phyloP scores from a whole-genome alignment of 179 eudicot genomes.

The Beta macrorhiza region DNA sequence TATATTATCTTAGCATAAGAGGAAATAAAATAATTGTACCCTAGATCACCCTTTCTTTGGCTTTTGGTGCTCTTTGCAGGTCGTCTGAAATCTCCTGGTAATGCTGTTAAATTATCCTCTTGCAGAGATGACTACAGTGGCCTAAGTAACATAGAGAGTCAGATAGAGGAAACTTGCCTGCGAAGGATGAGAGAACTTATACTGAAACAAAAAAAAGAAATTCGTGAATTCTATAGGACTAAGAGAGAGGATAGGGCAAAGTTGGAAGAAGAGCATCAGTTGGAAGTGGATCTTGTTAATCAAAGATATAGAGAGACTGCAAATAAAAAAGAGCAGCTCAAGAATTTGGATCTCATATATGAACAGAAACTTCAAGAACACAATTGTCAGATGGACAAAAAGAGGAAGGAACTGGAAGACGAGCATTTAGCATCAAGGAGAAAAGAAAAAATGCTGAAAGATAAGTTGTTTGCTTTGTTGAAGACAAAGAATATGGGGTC shows the following conservation, averaged over 20 bases:
- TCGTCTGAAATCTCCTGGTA: conserved; percentile 3
- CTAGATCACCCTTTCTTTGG: not conserved
- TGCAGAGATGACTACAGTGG: conserved; percentile 10
- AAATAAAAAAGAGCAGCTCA: conserved; percentile 19
- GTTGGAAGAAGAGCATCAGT: conserved; percentile 30
- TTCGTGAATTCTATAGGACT: conserved; percentile 25
- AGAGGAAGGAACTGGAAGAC: conserved; percentile 23
- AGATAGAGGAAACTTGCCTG: conserved; percentile 20
- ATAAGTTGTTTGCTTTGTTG: not conserved
- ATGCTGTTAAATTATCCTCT: conserved; percentile 11
- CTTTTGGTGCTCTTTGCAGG: conserved; percentile 19
- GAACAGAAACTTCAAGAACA: conserved; percentile 21
- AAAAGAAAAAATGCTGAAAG: conserved; percentile 25
- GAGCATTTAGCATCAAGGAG: conserved; percentile 25
- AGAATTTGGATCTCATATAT: conserved; percentile 27
- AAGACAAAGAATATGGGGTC: not conserved
- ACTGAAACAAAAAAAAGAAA: conserved; percentile 28
- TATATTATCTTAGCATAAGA: not conserved
- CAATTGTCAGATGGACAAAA: conserved; percentile 24
- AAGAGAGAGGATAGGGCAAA: conserved; percentile 22
- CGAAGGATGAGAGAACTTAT: conserved; percentile 32
- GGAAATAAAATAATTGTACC: not conserved
- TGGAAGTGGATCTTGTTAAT: conserved; percentile 24
- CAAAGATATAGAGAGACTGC: conserved; percentile 24
- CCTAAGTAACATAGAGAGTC: conserved; percentile 11